Evolutionary conservation across 2,329 filamentous ascomycete genomes (phyloP).

Genomic region (Penicillium vulpinum): DNA sequence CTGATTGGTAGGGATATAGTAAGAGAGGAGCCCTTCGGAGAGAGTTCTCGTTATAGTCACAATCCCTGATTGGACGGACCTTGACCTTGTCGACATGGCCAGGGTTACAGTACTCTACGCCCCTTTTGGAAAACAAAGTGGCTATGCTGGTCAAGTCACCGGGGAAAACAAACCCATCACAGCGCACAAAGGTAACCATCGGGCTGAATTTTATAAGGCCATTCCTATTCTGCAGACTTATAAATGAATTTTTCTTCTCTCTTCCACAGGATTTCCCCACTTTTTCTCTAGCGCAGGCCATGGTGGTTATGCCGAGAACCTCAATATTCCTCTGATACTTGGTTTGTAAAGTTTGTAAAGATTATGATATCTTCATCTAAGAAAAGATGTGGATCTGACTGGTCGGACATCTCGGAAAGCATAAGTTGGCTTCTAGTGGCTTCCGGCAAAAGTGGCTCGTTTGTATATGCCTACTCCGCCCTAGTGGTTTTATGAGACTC

Average conservation of each 20-base stretch:
- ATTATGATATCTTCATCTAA: too few species aligned
- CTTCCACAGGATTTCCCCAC: constrained; percentile 1
- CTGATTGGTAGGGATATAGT: constrained; percentile 7
- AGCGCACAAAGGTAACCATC: neutral
- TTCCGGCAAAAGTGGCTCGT: constrained; percentile 9
- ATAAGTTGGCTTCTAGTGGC: constrained; percentile 8
- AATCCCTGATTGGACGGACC: constrained; percentile 2
- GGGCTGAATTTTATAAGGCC: neutral
- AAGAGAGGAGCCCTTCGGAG: constrained; percentile 6
- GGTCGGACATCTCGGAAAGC: constrained; percentile 21
- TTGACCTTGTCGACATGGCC: neutral
- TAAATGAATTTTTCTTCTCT: neutral
- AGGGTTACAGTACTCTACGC: constrained; percentile 4
- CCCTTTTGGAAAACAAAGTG: neutral
- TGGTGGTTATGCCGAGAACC: constrained; percentile 17
- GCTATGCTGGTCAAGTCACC: neutral
- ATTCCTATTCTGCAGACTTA: neutral
- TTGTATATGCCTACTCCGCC: neutral
- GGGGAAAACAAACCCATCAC: neutral
- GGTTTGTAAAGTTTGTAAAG: too few species aligned
- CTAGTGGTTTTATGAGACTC: neutral
- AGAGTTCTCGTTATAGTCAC: constrained; percentile 3
- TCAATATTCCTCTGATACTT: neutral
- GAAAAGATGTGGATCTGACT: constrained; percentile 7
- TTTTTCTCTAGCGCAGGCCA: constrained; percentile 20